A percentile compares a stretch with the other conserved stretches of the same genome.
Conservation (phyloP, 495 filamentous ascomycete genomes). For the Glarea lozoyensis region DNA sequence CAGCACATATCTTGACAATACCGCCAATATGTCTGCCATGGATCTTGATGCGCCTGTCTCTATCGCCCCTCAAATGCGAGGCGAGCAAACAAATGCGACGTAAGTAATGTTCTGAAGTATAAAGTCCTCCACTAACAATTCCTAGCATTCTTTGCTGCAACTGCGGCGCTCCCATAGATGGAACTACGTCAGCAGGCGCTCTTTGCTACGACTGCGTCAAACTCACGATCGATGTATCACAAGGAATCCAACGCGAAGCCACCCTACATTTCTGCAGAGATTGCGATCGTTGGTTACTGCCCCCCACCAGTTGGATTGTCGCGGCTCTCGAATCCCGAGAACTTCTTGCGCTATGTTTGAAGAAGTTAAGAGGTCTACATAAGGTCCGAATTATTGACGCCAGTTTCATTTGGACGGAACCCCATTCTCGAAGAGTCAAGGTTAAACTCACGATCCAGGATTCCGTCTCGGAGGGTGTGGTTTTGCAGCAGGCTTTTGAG, state of each 20-base stretch:
- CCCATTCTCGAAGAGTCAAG: slow-evolving; percentile 81
- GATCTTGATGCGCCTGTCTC: slow-evolving; percentile 57
- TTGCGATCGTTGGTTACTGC: slow-evolving; percentile 89
- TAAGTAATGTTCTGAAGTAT: slow-evolving; percentile 27
- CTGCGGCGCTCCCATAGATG: slow-evolving; percentile 89
- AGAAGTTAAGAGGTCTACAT: slow-evolving; percentile 67
- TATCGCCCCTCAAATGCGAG: slow-evolving; percentile 36
- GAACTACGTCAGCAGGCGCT: slow-evolving; percentile 75
- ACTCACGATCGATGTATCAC: slow-evolving; percentile 85
- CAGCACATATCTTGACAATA: background rate
- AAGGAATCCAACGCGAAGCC: slow-evolving; percentile 80
- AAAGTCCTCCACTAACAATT: slow-evolving; percentile 10
- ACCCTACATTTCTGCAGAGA: slow-evolving; percentile 78
- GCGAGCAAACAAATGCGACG: slow-evolving; percentile 49
- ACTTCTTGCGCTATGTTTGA: slow-evolving; percentile 79
- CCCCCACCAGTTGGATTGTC: slow-evolving; percentile 74
- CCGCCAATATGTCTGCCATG: slow-evolving; percentile 49
- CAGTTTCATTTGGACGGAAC: slow-evolving; percentile 96
- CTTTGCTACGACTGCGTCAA: slow-evolving; percentile 93
- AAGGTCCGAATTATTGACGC: slow-evolving; percentile 92
- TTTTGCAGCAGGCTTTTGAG: slow-evolving; percentile 90
- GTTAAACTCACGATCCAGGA: slow-evolving; percentile 90
- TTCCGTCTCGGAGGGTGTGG: slow-evolving; percentile 57
- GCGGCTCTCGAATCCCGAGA: slow-evolving; percentile 81
- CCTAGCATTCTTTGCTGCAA: slow-evolving; percentile 86